Conservation (phyloP, 176 grass and related monocot species). For the Microstegium vimineum region DNA sequence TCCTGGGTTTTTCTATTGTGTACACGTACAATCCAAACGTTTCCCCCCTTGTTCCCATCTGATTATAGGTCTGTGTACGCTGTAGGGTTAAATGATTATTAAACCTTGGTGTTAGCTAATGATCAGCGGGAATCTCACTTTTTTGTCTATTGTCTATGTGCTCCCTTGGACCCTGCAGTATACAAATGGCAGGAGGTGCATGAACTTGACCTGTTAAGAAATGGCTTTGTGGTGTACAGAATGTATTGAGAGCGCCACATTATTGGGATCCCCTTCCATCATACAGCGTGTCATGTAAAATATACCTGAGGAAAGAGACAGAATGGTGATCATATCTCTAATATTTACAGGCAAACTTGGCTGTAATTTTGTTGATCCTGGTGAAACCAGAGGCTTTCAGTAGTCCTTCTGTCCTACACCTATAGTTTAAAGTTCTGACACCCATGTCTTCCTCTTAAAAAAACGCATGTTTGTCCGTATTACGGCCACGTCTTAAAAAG, state of each 20-base stretch:
- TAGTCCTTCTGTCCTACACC: not conserved
- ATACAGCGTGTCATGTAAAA: not conserved
- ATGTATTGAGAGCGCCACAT: constrained; percentile 5
- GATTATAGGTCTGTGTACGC: constrained; percentile 20
- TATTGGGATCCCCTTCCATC: constrained; percentile 13
- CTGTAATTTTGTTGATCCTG: constrained; percentile 12
- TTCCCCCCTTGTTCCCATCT: constrained; percentile 22
- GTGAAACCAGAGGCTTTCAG: constrained; percentile 12
- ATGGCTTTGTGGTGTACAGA: constrained; percentile 19
- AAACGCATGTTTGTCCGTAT: constrained; percentile 31
- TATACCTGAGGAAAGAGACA: not conserved
- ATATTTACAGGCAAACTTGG: constrained; percentile 6
- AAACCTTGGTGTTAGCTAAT: constrained; percentile 12
- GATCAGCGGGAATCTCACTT: constrained; percentile 38
- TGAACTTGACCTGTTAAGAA: constrained; percentile 4
- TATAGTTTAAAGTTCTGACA: not conserved
- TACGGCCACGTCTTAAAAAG: constrained; percentile 40
- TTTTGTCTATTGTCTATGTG: constrained; percentile 20
- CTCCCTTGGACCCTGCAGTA: constrained; percentile 36
- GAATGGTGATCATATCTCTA: not conserved
- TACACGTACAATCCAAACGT: constrained; percentile 36
- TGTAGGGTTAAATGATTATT: constrained; percentile 16
- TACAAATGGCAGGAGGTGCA: constrained; percentile 42
- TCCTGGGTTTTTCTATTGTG: constrained; percentile 32
- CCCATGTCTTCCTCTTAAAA: constrained; percentile 5